Conservation (phyloP, 495 filamentous ascomycete species). For the Ramalina peruviana region DNA sequence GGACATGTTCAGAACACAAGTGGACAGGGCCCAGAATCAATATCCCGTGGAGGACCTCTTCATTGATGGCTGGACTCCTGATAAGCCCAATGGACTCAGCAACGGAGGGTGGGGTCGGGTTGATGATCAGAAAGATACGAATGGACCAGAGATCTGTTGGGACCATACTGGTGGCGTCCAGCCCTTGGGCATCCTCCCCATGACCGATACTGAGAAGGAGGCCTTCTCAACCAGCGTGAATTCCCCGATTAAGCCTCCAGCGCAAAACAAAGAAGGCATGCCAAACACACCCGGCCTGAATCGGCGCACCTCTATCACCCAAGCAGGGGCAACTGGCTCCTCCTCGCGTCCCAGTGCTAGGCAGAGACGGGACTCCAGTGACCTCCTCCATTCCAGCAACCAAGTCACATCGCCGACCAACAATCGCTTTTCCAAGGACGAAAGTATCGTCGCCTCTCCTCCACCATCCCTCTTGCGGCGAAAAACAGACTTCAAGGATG, state of each 20-base stretch:
- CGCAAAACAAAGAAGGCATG: constrained; percentile 57
- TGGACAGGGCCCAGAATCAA: constrained; percentile 31
- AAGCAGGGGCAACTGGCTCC: constrained; percentile 32
- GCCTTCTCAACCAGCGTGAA: constrained; percentile 84
- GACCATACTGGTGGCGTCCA: constrained; percentile 57
- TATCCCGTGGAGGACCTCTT: constrained; percentile 51
- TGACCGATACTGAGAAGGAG: constrained; percentile 75
- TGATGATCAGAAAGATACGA: constrained; percentile 49
- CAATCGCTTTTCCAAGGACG: constrained; percentile 44
- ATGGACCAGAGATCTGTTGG: constrained; percentile 79
- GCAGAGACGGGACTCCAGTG: constrained; percentile 68
- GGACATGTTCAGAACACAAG: constrained; percentile 53
- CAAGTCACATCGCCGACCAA: constrained; percentile 41
- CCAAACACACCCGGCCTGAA: constrained; percentile 40
- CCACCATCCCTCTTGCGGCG: constrained; percentile 57
- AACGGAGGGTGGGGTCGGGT: constrained; percentile 65
- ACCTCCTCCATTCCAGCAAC: constrained; percentile 43
- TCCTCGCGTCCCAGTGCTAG: constrained; percentile 55
- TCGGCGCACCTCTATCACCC: constrained; percentile 66
- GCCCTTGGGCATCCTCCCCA: constrained; percentile 59
- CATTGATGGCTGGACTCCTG: constrained; percentile 63
- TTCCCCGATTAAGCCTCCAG: constrained; percentile 76
- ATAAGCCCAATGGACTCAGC: constrained; percentile 42
- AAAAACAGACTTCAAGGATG: constrained; percentile 54
- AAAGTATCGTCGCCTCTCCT: constrained; percentile 42